A percentile compares a stretch with the other conserved stretches of the same genome.
Conservation (phyloP, 192 early-diverging fungal species). For the Coemansia sp. region DNA sequence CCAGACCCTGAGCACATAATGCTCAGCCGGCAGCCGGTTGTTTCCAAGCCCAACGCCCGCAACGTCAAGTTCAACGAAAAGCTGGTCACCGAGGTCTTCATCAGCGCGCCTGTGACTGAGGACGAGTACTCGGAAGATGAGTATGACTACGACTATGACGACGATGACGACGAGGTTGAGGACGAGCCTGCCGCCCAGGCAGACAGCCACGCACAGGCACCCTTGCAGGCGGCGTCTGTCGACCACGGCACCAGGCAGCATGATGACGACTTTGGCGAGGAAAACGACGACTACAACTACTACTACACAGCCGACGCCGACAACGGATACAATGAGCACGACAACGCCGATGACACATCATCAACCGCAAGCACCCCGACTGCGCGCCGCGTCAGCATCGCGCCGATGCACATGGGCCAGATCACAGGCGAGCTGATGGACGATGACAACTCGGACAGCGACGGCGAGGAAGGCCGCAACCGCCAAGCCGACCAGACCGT, state of each 20-base stretch:
- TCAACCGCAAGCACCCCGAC: not conserved
- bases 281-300: conserved; percentile 42
- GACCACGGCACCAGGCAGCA: conserved; percentile 6
- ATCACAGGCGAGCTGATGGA: conserved; percentile 33
- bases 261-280: conserved; percentile 28
- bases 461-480: conserved; percentile 8
- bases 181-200: conserved; percentile 3
- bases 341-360: not conserved
- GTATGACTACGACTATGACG: conserved; percentile 38
- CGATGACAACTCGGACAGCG: conserved; percentile 21
- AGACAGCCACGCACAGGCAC: conserved; percentile 6
- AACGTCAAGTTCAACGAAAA: conserved; percentile 40
- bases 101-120: conserved; percentile 29
- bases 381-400: conserved; percentile 44
- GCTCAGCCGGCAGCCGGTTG: conserved; percentile 18
- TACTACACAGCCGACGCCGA: conserved; percentile 43
- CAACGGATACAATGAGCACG: conserved; percentile 20
- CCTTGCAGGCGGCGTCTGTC: conserved; percentile 1
- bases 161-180: conserved; percentile 6
- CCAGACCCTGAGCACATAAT: conserved; percentile 48
- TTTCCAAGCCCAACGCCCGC: conserved; percentile 28
- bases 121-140: conserved; percentile 46
- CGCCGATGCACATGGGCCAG: conserved; percentile 35
- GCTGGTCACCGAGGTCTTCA: conserved; percentile 44
- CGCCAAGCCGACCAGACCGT: conserved; percentile 2